phyloP scores from a whole-genome alignment of 116 monocot species.

The Papilionanthe hybrid region DNA sequence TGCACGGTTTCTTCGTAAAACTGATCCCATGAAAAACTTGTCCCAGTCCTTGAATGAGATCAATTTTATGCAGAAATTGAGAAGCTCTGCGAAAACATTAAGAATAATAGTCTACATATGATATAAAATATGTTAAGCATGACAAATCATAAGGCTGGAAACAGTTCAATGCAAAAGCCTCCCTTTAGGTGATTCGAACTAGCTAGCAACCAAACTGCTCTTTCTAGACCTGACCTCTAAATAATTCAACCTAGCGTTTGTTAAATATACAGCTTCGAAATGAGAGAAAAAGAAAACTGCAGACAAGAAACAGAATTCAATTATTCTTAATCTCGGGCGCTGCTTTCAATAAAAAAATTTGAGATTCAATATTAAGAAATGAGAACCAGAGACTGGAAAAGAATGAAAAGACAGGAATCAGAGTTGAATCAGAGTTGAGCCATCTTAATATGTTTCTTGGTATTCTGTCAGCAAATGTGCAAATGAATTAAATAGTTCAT shows the following conservation, averaged over 20 bases:
- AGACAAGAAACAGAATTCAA: background rate
- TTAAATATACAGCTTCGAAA: background rate
- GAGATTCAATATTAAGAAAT: background rate
- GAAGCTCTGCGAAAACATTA: background rate
- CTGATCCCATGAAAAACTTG: background rate
- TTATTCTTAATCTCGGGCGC: background rate
- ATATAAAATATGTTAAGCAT: background rate
- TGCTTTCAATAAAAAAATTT: background rate
- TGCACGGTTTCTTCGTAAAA: too few relatives aligned
- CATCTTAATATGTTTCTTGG: background rate
- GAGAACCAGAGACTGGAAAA: background rate
- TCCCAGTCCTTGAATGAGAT: background rate
- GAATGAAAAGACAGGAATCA: background rate
- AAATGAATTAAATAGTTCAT: background rate
- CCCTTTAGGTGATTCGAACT: background rate
- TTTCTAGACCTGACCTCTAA: background rate
- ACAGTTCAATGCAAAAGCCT: background rate
- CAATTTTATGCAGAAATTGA: background rate
- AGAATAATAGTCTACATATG: background rate
- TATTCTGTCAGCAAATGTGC: background rate
- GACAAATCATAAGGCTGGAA: too few relatives aligned
- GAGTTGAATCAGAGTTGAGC: background rate
- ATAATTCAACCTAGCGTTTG: background rate
- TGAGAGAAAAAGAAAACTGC: background rate
- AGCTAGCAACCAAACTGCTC: background rate